Percentiles rank a stretch among this genome's conserved stretches.
These are phyloP conservation scores for Alternaria brassicae DNA, from an alignment of 2,329 filamentous ascomycete species.

Conservation along the genomic window DNA sequence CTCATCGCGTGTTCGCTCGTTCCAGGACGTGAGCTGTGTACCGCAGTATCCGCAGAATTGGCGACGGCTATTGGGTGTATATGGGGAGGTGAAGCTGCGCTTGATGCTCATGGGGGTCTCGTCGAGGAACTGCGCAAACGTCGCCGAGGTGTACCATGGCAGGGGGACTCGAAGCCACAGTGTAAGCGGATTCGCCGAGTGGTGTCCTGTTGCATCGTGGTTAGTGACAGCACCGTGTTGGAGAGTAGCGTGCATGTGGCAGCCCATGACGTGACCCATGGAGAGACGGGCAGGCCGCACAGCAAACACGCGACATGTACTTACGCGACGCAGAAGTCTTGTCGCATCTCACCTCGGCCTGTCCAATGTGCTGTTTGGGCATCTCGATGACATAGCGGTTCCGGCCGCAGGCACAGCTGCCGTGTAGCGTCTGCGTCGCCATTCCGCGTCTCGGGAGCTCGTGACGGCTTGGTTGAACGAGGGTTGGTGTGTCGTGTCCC, in stretches of 20 bases:
- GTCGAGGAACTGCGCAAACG: constrained; percentile 77
- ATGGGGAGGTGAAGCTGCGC: constrained; percentile 52
- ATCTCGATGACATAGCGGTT: constrained; percentile 81
- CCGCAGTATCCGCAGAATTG: constrained; percentile 94
- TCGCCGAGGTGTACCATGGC: constrained; percentile 78
- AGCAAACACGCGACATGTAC: constrained; percentile 47
- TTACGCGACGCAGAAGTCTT: constrained; percentile 73
- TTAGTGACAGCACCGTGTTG: not conserved
- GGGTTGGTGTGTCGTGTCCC: not conserved
- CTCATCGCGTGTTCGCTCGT: constrained; percentile 72
- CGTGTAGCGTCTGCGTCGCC: constrained; percentile 65
- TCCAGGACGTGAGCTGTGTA: constrained; percentile 84
- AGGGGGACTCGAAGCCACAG: constrained; percentile 86
- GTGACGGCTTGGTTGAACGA: not conserved
- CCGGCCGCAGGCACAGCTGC: constrained; percentile 84
- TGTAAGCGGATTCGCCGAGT: constrained; percentile 74
- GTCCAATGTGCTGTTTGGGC: constrained; percentile 68
- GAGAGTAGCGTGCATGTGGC: not conserved
- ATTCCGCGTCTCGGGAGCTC: constrained; percentile 17
- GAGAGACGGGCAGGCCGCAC: not conserved
- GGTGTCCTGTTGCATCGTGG: constrained; percentile 57
- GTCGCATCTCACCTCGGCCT: constrained; percentile 71
- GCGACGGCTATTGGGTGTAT: constrained; percentile 65
- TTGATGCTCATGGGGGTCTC: constrained; percentile 63
- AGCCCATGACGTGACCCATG: not conserved